Percentiles rank a stretch among this genome's conserved stretches.
Conservation (phyloP, 176 grass and related monocot genomes). For the Canna indica region DNA sequence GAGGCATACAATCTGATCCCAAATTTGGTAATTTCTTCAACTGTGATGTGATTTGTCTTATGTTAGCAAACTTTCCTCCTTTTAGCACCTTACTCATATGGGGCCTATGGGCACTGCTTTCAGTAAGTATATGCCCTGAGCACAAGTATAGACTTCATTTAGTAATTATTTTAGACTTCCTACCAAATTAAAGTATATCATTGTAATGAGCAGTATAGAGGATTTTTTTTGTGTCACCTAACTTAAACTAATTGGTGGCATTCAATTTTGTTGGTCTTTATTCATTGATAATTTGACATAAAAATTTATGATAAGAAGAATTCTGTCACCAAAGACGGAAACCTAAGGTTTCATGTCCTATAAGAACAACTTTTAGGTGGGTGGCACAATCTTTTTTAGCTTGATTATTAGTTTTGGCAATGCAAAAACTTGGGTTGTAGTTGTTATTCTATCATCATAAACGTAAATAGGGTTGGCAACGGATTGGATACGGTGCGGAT, state of each 20-base stretch:
- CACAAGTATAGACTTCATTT: neutral
- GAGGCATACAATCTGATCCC: conserved; percentile 81
- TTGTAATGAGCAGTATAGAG: neutral
- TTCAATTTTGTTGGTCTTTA: neutral
- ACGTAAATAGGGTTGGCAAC: too few relatives aligned
- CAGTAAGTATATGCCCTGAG: neutral
- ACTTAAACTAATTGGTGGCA: neutral
- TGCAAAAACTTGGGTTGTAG: neutral
- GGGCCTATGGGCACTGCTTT: neutral
- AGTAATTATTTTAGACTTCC: neutral
- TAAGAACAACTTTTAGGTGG: neutral
- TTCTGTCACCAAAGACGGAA: neutral
- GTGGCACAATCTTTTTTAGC: neutral
- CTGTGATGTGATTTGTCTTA: conserved; percentile 6
- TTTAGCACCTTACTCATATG: neutral
- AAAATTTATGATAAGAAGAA: neutral
- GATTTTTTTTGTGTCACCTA: neutral
- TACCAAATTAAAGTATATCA: neutral
- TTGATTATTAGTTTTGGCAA: neutral
- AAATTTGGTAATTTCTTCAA: conserved; percentile 59
- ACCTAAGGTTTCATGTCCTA: neutral
- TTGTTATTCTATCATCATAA: too few relatives aligned
- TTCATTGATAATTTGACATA: neutral
- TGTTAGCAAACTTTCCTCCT: neutral
- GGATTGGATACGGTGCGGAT: too few relatives aligned